Evolutionary conservation across 352 stramenopile species (phyloP), one percentile per base, ranked within the genome.

Genomic region (Phytophthora nicotianae): DNA sequence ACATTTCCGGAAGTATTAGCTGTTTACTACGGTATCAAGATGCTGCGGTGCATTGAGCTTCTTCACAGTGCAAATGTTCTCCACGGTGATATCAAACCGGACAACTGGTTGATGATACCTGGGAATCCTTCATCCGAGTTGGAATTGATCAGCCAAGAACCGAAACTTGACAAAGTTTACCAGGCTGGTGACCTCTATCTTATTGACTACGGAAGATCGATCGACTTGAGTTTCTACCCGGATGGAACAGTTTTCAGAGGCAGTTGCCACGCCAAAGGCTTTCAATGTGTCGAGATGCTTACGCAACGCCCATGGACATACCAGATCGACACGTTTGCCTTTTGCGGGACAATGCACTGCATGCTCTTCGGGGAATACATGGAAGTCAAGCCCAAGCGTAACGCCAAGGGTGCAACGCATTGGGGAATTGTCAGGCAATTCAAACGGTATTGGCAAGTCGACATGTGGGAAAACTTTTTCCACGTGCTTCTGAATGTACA

Each of bases 331-430:
- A 84, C 85, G 14, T 96, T 96, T 50, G 88, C 86, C 4, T 74
- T 96, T 29, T 86, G 78, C 32, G 84, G 69, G 5, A 94, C 83
- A 2, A 58, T 84, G 7, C 79, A 96, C 49, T 94, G 86, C 61
- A 81, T 96, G 76, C 74, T 96, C 2, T 95, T 93, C 37, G 86
- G 86, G 21, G 73, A 88, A 9, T 96, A 95, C 66, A 95, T 96
- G 82, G 72, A 95, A 58, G 68, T 93, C 13, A 68, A 72, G 7
- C 65, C 66, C 27, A 50, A 58, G 2, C 62, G 69, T 19, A 56
- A 61, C 32, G 46, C 66, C 10, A 66, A 73, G 6, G 75, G 72
- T 14, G 29, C 21, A 7, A 27, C 33, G 24, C 48, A 55, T 16
- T 96, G 82, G 82, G 58, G 42, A 6, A 81, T 86, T 47, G 70